Conservation (phyloP, 768 basidiomycete genomes). For the Psilocybe cyanescens region DNA sequence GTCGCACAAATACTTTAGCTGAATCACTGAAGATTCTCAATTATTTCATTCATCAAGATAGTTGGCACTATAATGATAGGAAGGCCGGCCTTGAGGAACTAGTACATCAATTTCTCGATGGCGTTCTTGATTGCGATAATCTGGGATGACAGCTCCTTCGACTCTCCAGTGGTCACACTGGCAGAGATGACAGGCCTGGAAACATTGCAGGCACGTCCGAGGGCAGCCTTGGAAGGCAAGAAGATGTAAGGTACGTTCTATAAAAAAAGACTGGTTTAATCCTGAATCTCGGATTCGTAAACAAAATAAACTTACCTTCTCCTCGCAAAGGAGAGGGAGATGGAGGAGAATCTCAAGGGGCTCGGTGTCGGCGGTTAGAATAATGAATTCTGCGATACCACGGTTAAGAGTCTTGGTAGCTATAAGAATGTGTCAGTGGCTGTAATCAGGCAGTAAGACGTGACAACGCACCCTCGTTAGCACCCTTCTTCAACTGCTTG, state of each 20-base stretch:
- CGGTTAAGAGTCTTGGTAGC: slow-evolving; percentile 98
- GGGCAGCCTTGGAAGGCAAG: slow-evolving; percentile 91
- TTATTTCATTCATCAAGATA: not conserved
- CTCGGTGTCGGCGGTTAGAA: slow-evolving; percentile 95
- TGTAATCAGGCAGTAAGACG: not conserved
- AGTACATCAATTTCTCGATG: slow-evolving; percentile 71
- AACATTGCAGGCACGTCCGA: slow-evolving; percentile 96
- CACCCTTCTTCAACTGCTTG: slow-evolving; percentile 98
- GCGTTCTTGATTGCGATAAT: slow-evolving; percentile 84
- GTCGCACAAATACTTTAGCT: not conserved
- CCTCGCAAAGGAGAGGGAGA: slow-evolving; percentile 95
- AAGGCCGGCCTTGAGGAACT: slow-evolving; percentile 6
- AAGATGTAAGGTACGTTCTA: slow-evolving; percentile 97
- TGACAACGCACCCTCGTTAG: slow-evolving; percentile 82
- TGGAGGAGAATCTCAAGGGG: slow-evolving; percentile 98
- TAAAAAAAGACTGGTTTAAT: slow-evolving; percentile 10
- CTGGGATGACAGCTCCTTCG: slow-evolving; percentile 87
- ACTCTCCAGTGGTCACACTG: slow-evolving; percentile 96
- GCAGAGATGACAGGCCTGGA: slow-evolving; percentile 94
- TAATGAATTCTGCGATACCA: slow-evolving; percentile 97
- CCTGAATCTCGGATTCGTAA: not conserved
- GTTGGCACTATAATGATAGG: not conserved
- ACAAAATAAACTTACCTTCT: slow-evolving; percentile 67
- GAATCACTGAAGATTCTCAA: not conserved
- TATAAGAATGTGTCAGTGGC: slow-evolving; percentile 30